Base-by-base conservation (phyloP, 202 grass and related monocot genomes). In the Elaeis oleifera region DNA sequence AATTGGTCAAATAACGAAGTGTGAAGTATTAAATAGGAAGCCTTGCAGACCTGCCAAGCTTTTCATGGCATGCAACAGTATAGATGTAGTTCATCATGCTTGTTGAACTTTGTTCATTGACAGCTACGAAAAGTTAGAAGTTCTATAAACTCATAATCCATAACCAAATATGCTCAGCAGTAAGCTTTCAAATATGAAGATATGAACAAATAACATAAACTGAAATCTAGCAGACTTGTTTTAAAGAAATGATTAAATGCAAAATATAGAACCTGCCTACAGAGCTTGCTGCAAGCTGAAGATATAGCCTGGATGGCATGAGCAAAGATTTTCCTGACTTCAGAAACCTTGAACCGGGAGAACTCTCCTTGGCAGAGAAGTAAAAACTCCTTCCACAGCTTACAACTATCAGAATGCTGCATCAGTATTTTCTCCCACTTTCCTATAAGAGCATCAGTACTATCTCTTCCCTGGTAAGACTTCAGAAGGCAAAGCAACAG, bases 371-470 rank as follows among this genome's bases (percentile, higher is more conserved):
- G 87, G 27, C 84, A 90, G 49, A 97, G 54, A 86, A 79, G 84
- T 69, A 91, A 57, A 86, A 91, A 96, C 53, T 91, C 81, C 58
- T 97, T 97, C 92, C 92, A 97, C 69, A 97, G 79, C 63, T 70
- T 97, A 64, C 69, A 87, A 76, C 81, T 97, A 75, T 80, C 84
- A 24, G 84, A 77, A 72, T 91, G 84, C 58, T 86, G 72, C 5
- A 39, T 80, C 27, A 97, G 87, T 71, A 86, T 79, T 74, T 73
- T 77, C 74, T 91, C 87, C 87, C 87, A 97, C 89, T 80, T 96
- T 60, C 51, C 71, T 28, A 91, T 74, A 22, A 88, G 60, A 68
- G 16, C 56, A 64, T 86, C 79, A 68, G 67, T 79, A 54, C 67
- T 88, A 58, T 97, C 92, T 67, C 92, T 89, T 56, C 82, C 77